phyloP scores from a whole-genome alignment of 2,329 filamentous ascomycete genomes.

The Ilyonectria destructans region DNA sequence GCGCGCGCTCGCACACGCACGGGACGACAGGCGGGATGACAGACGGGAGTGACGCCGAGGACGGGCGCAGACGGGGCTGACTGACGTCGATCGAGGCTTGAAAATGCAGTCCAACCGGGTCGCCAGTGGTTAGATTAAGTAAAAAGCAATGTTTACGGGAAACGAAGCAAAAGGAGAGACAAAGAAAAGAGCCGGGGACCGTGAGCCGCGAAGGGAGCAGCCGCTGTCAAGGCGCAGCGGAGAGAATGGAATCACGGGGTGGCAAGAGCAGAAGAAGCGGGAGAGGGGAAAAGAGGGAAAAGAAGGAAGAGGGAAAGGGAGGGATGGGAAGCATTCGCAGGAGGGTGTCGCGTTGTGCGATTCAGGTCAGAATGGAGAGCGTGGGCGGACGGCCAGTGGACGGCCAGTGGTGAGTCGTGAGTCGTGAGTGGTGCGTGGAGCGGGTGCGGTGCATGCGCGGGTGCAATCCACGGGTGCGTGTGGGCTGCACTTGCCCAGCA shows the following conservation, averaged over 20 bases:
- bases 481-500: constrained; percentile 9
- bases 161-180: constrained; percentile 40
- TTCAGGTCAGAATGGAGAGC: constrained; percentile 32
- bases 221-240: constrained; percentile 35
- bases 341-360: constrained; percentile 43
- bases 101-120: constrained; percentile 20
- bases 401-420: constrained; percentile 22
- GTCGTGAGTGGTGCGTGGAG: constrained; percentile 16
- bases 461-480: constrained; percentile 28
- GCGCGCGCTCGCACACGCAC: constrained; percentile 27
- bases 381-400: constrained; percentile 24
- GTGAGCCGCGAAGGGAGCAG: constrained; percentile 28
- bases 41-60: neutral
- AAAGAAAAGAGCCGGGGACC: constrained; percentile 33
- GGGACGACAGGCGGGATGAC: constrained; percentile 28
- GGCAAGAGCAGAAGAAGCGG: constrained; percentile 9
- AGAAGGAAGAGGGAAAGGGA: constrained; percentile 32
- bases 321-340: constrained; percentile 34
- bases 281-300: constrained; percentile 38
- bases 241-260: constrained; percentile 26
- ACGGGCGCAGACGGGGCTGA: constrained; percentile 22
- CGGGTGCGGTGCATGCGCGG: constrained; percentile 42
- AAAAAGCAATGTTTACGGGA: constrained; percentile 40
- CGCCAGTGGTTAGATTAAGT: constrained; percentile 32
- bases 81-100: constrained; percentile 32